phyloP scores from a whole-genome alignment of 2,329 filamentous ascomycete genomes.

The Ophiostoma piceae region DNA sequence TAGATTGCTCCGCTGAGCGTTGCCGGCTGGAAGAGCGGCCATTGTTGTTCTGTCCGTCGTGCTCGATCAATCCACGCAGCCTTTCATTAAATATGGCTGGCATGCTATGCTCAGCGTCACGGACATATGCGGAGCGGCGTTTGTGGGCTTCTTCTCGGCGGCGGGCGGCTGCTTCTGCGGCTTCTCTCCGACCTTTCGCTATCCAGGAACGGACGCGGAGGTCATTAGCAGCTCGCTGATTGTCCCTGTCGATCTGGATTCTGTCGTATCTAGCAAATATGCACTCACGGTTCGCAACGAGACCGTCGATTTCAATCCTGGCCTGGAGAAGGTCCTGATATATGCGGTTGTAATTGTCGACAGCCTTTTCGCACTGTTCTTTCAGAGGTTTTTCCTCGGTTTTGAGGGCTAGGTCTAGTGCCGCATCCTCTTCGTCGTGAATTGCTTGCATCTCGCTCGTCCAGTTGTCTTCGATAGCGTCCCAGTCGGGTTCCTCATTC shows the following conservation, averaged over 20 bases:
- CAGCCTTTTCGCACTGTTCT: conserved; percentile 35
- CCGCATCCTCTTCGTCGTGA: conserved; percentile 31
- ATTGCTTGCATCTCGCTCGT: conserved; percentile 26
- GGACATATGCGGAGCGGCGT: background rate
- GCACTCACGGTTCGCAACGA: conserved; percentile 23
- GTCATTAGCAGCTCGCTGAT: conserved; percentile 21
- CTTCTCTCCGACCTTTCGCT: background rate
- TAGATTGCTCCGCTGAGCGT: background rate
- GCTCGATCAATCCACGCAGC: background rate
- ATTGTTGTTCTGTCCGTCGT: background rate
- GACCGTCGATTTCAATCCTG: conserved; percentile 24
- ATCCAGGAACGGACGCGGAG: conserved; percentile 23
- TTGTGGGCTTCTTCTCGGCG: background rate
- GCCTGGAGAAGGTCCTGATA: conserved; percentile 38
- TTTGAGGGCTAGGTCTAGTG: conserved; percentile 34
- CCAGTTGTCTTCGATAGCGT: conserved; percentile 37
- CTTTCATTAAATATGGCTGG: background rate
- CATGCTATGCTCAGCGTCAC: background rate
- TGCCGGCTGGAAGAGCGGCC: background rate
- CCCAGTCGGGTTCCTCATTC: conserved; percentile 30
- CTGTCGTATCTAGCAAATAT: conserved; percentile 24
- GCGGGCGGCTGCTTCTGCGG: background rate
- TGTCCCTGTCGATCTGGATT: background rate
- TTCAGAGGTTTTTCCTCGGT: conserved; percentile 32
- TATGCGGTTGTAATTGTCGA: conserved; percentile 37